Evolutionary conservation across 495 filamentous ascomycete species (phyloP), one percentile per base, ranked within the genome.

Genomic region (Chaetomium fimeti): DNA sequence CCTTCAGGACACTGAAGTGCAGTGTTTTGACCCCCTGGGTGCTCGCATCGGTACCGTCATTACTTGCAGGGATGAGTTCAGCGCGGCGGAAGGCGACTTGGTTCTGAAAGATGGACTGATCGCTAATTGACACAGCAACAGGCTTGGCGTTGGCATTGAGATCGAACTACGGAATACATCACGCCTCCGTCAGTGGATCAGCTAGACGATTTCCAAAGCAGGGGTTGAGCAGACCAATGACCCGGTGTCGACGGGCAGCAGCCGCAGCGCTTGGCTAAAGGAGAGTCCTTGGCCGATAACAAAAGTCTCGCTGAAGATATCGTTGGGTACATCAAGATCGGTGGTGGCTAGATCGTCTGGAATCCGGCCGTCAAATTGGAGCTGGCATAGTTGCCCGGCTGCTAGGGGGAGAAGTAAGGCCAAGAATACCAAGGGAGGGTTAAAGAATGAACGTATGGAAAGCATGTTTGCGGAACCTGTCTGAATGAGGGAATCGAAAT

Each of bases 81-180:
- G 78, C 76, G 48, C 81, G 75, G 36, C 81, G 81, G 70, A 82
- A 83, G 40, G 79, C 81, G 12, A 66, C 70, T 66, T 83, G 80
- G 42, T 69, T 63, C 61, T 77, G 77, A 65, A 83, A 83, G 66
- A 83, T 82, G 58, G 81, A 83, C 45, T 76, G 61, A 66, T 83
- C 81, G 57, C 68, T 73, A 64, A 77, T 76, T 45, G 68, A 71
- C 7, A 76, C 72, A 57, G 72, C 75, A 40, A 71, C 62, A 5
- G 76, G 64, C n/a, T 65, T 64, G 0, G 69, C 71, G 25, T 61
- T 61, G 48, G 66, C 62, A 40, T 78, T 76, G 54, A 78, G 75
- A 69, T 79, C 53, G 22, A 56, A 56, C 53, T 56, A 5, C n/a
- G n/a, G n/a, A 12, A 5, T 42, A 42, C 18, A 47, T 43, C 16